phyloP scores from a whole-genome alignment of 176 grass and related monocot genomes.

The Raddia distichophylla region DNA sequence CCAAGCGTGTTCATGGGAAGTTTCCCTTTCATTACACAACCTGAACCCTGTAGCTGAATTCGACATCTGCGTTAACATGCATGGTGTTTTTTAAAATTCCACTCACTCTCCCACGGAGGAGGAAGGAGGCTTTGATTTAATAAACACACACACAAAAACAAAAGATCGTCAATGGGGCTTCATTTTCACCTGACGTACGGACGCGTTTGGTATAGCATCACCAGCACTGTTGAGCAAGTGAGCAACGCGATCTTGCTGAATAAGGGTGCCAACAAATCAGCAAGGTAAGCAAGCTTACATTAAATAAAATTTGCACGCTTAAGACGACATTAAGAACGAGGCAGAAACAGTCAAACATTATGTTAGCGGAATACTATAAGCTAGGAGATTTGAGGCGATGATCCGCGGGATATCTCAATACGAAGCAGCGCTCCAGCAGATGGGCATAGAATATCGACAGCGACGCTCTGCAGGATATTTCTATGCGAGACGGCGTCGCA shows the following conservation, averaged over 20 bases:
- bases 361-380: background rate
- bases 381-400: background rate
- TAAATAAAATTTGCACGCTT: conserved; percentile 14
- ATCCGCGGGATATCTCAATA: conserved; percentile 32
- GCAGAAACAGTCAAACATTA: conserved; percentile 8
- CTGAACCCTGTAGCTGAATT: conserved; percentile 7
- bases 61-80: conserved; percentile 2
- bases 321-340: conserved; percentile 15
- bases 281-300: background rate
- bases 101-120: conserved; percentile 9
- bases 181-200: conserved; percentile 27
- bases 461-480: conserved; percentile 30
- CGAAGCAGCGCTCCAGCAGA: conserved; percentile 32
- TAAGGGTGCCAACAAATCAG: background rate
- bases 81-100: background rate
- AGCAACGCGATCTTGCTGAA: conserved; percentile 7
- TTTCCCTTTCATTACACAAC: background rate
- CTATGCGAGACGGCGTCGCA: conserved; percentile 19
- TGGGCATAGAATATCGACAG: conserved; percentile 21
- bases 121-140: conserved; percentile 4
- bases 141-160: no score
- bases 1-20: background rate
- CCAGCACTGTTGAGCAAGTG: background rate
- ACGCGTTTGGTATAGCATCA: background rate
- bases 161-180: conserved; percentile 2